Percentiles rank a stretch among this genome's conserved stretches.
phyloP scores from a whole-genome alignment of 2,329 filamentous ascomycete genomes.

The Metarhizium humberi region DNA sequence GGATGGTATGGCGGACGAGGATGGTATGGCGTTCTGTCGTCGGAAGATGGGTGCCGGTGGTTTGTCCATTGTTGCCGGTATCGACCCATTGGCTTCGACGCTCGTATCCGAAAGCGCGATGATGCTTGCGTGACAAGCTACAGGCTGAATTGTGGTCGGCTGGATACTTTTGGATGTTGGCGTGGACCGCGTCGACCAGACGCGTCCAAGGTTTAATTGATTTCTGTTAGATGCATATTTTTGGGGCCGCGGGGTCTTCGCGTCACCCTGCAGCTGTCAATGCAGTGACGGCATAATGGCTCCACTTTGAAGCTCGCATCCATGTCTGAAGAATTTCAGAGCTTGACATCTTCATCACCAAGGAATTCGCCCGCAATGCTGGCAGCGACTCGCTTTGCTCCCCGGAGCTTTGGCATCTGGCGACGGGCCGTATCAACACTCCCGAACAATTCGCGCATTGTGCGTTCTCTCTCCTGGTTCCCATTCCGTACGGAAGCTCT shows the following conservation, averaged over 20 bases:
- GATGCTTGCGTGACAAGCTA: too few relatives aligned
- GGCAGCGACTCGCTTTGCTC: constrained; percentile 14
- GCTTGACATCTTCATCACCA: constrained; percentile 3
- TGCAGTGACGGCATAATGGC: background rate
- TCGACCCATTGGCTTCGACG: background rate
- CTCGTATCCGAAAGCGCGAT: too few relatives aligned
- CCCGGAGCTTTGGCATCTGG: constrained; percentile 11
- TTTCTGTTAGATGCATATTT: constrained; percentile 16
- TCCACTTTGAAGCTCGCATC: constrained; percentile 12
- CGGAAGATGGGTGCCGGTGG: constrained; percentile 30
- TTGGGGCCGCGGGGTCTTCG: constrained; percentile 1
- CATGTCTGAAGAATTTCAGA: constrained; percentile 6
- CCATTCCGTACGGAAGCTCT: background rate
- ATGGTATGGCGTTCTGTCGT: constrained; percentile 21
- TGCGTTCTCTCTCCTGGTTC: constrained; percentile 20
- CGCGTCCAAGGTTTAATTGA: constrained; percentile 25
- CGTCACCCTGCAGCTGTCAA: background rate
- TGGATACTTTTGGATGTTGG: background rate
- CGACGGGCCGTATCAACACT: constrained; percentile 35
- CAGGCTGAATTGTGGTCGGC: too few relatives aligned
- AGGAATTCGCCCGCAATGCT: constrained; percentile 14
- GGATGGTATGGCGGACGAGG: constrained; percentile 32
- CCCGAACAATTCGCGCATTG: constrained; percentile 43
- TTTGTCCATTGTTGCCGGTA: constrained; percentile 22
- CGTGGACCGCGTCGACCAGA: constrained; percentile 22